These are phyloP conservation scores for Hordeum pubiflorum DNA, from an alignment of 202 grass and related monocot species.

Conservation along the genomic window DNA sequence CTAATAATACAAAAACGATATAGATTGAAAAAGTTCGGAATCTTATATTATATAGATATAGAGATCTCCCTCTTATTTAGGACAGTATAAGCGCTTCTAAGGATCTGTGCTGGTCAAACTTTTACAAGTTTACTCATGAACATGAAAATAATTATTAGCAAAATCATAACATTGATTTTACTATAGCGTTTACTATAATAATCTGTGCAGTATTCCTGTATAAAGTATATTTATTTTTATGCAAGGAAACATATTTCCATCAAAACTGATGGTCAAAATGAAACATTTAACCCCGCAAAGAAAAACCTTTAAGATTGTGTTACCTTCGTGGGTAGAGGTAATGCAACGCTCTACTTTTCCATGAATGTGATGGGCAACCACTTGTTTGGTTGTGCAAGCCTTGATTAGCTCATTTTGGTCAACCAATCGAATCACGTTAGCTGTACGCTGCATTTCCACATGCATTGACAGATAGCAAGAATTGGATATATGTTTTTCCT, in stretches of 20 bases:
- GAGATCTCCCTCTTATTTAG: not conserved
- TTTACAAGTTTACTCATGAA: not conserved
- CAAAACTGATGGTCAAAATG: not conserved
- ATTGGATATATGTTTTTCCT: not conserved
- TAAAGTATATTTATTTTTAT: not conserved
- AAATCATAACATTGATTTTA: not conserved
- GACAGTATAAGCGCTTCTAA: not conserved
- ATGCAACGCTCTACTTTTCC: constrained; percentile 7
- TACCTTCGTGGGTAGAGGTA: not conserved
- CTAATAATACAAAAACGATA: not conserved
- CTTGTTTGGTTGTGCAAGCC: not conserved
- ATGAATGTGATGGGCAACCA: constrained; percentile 19
- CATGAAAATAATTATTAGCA: not conserved
- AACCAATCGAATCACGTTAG: not conserved
- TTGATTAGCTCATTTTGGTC: constrained; percentile 11
- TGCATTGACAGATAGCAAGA: not conserved
- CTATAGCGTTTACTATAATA: not conserved
- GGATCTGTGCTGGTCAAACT: not conserved
- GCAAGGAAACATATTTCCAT: not conserved
- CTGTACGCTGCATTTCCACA: not conserved
- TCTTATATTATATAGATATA: not conserved
- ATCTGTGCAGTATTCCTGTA: not conserved
- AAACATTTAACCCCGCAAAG: no score
- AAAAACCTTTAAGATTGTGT: not conserved
- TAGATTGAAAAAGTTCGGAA: not conserved